Percentiles rank a stretch among this genome's conserved stretches.
Evolutionary conservation across 257 asterid genomes (phyloP).

Genomic region (Linderniella brevidens): DNA sequence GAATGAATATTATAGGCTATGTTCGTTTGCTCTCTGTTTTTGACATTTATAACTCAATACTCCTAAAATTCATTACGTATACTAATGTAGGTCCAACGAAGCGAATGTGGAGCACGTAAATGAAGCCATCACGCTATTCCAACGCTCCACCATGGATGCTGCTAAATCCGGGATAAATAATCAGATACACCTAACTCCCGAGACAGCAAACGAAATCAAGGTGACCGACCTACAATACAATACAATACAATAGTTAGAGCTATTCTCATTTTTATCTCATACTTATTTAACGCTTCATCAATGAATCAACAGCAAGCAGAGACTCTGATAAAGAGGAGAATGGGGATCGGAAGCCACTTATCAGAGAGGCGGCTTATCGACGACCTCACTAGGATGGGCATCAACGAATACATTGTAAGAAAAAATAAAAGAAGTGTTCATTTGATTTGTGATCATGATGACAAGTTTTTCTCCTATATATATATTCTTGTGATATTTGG

Average conservation of each 20-base stretch:
- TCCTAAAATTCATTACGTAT: neutral
- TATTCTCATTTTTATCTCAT: too few relatives aligned
- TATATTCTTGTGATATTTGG: neutral
- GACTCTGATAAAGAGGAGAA: slow-evolving; percentile 83
- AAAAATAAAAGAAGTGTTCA: slow-evolving; percentile 1
- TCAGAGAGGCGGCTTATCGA: slow-evolving; percentile 85
- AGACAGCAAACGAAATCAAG: slow-evolving; percentile 81
- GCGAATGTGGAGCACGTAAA: slow-evolving; percentile 73
- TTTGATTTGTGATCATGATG: neutral
- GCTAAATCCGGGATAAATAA: slow-evolving; percentile 82
- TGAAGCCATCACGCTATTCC: slow-evolving; percentile 84
- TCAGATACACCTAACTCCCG: slow-evolving; percentile 74
- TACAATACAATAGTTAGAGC: too few relatives aligned
- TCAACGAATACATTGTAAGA: slow-evolving; percentile 77
- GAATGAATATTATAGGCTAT: too few relatives aligned
- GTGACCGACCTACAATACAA: slow-evolving; percentile 15
- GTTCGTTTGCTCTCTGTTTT: neutral
- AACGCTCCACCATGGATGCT: slow-evolving; percentile 88
- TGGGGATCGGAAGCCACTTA: slow-evolving; percentile 90
- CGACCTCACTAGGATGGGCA: slow-evolving; percentile 82
- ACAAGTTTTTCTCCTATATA: neutral
- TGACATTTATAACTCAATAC: slow-evolving; percentile 3
- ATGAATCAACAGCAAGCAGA: slow-evolving; percentile 76
- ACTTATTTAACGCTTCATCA: neutral
- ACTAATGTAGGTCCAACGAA: slow-evolving; percentile 35